Evolutionary conservation across 805 yeast genomes (phyloP), one percentile per base, ranked within the genome.

Genomic region (Monosporozyma yasuniensis): DNA sequence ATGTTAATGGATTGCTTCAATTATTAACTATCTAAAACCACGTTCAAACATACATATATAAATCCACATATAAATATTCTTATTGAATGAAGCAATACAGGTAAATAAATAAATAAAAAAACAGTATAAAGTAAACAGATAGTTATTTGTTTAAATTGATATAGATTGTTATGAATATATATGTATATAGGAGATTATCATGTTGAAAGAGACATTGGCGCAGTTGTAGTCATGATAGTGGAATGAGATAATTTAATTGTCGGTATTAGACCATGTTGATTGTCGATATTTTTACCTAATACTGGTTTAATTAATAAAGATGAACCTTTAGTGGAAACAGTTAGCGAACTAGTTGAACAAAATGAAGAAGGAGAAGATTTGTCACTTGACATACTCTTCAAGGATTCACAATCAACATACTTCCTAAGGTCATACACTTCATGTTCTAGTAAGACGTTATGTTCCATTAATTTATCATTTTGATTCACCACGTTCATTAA

Each of bases 391-490:
- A 21, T 18, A 22, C 42, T 43, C 16, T 27, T 43, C 21, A 35
- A 35, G 6, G 39, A 35, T 7, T 16, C 39, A 35, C 39, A 25
- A 28, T 43, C 46, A 14, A 27, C 10, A 8, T 27, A 43, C 12
- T 28, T 50, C 21, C 28, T 48, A 8, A 55, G 30, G 41, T 55
- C 57, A 25, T 47, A 28, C 4, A 56, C n/a, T 44, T 58, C 61
- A 47, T 58, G 58, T 38, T 56, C 56, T 32, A 57, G 45, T 21
- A 58, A 50, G 11, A 58, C 54, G 42, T 58, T 58, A 41, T 47
- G 54, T 48, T 58, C 61, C 19, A 58, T 28, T 19, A 51, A 44
- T 25, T 34, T 27, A 41, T 56, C 60, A 48, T 54, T 58, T 30
- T 58, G 58, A 11, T 30, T 7, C 38, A 49, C 44, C 28, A 52